Base-by-base conservation (phyloP, 208 protist species). In the Leptomonas pyrrhocoris region DNA sequence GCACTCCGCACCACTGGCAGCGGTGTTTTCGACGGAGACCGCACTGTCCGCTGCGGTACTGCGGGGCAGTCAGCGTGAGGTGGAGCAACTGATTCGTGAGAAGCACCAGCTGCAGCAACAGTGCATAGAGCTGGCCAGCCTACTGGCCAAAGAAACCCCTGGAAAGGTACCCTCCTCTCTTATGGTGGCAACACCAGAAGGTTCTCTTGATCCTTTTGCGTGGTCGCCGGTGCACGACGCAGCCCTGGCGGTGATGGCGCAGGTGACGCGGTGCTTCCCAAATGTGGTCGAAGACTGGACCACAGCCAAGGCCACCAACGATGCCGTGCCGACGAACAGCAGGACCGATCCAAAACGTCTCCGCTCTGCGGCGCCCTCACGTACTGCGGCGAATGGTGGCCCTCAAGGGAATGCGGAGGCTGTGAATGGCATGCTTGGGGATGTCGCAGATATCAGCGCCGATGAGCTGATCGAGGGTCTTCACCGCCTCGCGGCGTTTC, bases 81-180 rank as follows among this genome's bases (percentile, higher is more conserved):
- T 73, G 40, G 68, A 73, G 58, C 30, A 49, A 25, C 58, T 73
- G 7, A 34, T 66, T 19, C 56, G 42, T 16, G 68, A 73, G 28
- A 61, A 62, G n/a, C 60, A 73, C 40, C 51, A 51, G n/a, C 58
- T 73, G 57, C 68, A 73, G 38, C 68, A 48, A 1, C 68, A 73
- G 38, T 73, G 68, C 40, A 40, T 73, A 2, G 58, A 73, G 31
- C 45, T 62, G 58, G 58, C 68, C 28, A 73, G 40, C 43, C 46
- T 73, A 40, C 50, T 73, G 50, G 40, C 48, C n/a, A 36, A 43
- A 18, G 15, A 25, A 4, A 8, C 40, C 8, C 57, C 28, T 19
- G 19, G 46, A 12, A 31, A 16, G 23, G 18, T 28, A n/a, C 7
- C 34, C 16, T 46, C 46, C 36, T 36, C 49, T 21, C 46, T 23